These are phyloP conservation scores for Apophysomyces trapeziformis DNA, from an alignment of 371 early-diverging fungal genomes.

Conservation along the genomic window DNA sequence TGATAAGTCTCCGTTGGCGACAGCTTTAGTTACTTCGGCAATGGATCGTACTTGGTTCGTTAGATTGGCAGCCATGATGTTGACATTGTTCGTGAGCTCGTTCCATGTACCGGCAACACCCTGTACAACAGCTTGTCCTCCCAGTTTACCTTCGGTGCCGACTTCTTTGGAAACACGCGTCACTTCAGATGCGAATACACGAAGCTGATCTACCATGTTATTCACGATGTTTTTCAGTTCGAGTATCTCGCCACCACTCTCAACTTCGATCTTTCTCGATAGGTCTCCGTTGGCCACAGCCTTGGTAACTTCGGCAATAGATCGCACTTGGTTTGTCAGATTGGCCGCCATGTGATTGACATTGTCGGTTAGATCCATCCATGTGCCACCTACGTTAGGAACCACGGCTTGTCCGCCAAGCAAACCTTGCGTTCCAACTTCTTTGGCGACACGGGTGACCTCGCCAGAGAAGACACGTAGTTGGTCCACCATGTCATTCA, in stretches of 20 bases:
- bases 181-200: slow-evolving; percentile 47
- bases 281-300: slow-evolving; percentile 68
- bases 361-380: slow-evolving; percentile 58
- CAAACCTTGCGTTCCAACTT: slow-evolving; percentile 63
- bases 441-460: slow-evolving; percentile 51
- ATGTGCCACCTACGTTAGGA: slow-evolving; percentile 55
- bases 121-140: slow-evolving; percentile 41
- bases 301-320: slow-evolving; percentile 63
- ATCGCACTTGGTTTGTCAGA: slow-evolving; percentile 59
- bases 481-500: slow-evolving; percentile 63
- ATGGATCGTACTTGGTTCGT: slow-evolving; percentile 58
- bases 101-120: slow-evolving; percentile 57
- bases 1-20: slow-evolving; percentile 59
- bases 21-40: slow-evolving; percentile 58
- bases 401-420: slow-evolving; percentile 54
- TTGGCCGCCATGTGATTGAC: slow-evolving; percentile 63
- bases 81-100: slow-evolving; percentile 53
- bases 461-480: slow-evolving; percentile 50
- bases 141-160: slow-evolving; percentile 54
- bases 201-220: slow-evolving; percentile 32
- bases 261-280: slow-evolving; percentile 53
- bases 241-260: slow-evolving; percentile 41
- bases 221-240: slow-evolving; percentile 35
- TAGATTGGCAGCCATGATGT: slow-evolving; percentile 52
- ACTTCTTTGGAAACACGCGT: slow-evolving; percentile 47